Evolutionary conservation across 2,329 filamentous ascomycete species (phyloP).

Genomic region (Xylariaceae sp.): DNA sequence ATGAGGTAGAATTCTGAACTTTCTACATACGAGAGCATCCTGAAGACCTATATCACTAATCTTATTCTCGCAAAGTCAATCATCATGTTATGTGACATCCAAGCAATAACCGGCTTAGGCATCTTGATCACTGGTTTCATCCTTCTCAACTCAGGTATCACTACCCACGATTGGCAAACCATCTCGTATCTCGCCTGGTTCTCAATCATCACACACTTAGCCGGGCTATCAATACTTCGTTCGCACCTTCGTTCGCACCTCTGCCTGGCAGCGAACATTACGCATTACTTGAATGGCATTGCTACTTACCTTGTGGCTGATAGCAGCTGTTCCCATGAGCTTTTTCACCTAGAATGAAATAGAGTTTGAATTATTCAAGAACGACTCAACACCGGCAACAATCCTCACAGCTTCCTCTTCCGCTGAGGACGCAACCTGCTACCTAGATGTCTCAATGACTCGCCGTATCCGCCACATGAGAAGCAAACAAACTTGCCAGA

Average conservation of each 20-base stretch:
- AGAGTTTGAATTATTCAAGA: too few relatives aligned
- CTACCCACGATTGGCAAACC: neutral
- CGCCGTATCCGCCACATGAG: neutral
- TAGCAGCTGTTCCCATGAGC: neutral
- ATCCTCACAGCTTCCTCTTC: neutral
- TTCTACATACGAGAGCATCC: too few relatives aligned
- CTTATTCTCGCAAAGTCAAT: neutral
- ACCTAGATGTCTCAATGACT: neutral
- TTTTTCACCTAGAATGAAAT: neutral
- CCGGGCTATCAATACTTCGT: neutral
- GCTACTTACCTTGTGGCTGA: neutral
- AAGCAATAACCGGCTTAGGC: neutral
- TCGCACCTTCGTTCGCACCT: neutral
- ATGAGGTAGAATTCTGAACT: neutral
- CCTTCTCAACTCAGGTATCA: neutral
- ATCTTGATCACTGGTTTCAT: neutral
- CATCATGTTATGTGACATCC: neutral
- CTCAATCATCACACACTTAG: neutral
- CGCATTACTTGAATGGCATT: neutral
- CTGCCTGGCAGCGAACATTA: neutral
- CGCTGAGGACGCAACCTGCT: neutral
- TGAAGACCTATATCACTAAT: neutral
- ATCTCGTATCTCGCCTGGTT: neutral
- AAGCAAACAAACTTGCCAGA: neutral
- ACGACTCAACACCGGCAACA: too few relatives aligned